These are phyloP conservation scores for Cicer judaicum DNA, from an alignment of 306 rosid species.

Conservation along the genomic window DNA sequence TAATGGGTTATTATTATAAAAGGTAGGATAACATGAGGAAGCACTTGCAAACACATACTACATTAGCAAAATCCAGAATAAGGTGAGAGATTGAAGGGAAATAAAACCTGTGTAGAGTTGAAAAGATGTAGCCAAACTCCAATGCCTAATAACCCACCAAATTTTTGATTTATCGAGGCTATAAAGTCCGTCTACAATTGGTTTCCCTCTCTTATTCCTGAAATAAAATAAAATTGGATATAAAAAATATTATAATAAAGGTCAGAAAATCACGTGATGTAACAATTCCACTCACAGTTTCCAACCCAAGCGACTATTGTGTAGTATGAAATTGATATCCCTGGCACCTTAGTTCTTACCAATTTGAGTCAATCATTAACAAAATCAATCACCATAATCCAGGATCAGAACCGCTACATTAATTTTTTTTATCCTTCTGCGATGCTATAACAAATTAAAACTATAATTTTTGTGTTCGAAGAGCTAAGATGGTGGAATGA, in stretches of 20 bases:
- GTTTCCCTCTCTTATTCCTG: slow-evolving; percentile 91
- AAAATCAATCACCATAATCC: slow-evolving; percentile 2
- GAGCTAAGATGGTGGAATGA: no score
- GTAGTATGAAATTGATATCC: slow-evolving; percentile 83
- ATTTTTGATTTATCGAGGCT: slow-evolving; percentile 81
- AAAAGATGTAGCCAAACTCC: slow-evolving; percentile 76
- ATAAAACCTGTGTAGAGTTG: slow-evolving; percentile 87
- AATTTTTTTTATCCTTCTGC: no score
- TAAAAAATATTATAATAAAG: slow-evolving; percentile 1
- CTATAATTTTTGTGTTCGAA: no score
- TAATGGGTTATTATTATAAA: not conserved
- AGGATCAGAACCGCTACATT: no score
- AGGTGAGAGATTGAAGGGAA: slow-evolving; percentile 6
- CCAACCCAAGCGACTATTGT: slow-evolving; percentile 88
- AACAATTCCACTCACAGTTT: slow-evolving; percentile 54
- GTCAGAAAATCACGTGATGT: slow-evolving; percentile 2
- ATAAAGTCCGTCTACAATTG: slow-evolving; percentile 81
- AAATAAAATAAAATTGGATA: slow-evolving; percentile 20
- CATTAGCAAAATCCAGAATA: not conserved
- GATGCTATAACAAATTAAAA: no score
- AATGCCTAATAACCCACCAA: slow-evolving; percentile 85
- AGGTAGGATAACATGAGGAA: slow-evolving; percentile 2
- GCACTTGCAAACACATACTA: not conserved
- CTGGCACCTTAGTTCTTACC: slow-evolving; percentile 62
- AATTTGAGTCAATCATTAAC: not conserved